Evolutionary conservation across 108 stramenopile genomes (phyloP).

Genomic region (Nitzschia inconspicua): DNA sequence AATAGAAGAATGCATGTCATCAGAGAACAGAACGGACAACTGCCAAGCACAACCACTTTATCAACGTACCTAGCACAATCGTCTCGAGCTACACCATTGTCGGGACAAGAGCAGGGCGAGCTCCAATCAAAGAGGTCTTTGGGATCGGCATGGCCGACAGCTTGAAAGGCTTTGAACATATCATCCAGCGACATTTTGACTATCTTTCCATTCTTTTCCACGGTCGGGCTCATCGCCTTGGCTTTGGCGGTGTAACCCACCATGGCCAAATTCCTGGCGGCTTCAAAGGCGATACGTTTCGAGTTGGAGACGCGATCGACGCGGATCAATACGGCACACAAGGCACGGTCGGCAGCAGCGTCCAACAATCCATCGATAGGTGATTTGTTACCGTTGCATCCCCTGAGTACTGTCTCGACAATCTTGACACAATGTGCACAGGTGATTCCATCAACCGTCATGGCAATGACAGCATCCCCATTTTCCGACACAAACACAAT

Average conservation of each 20-base stretch:
- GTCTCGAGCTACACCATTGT: constrained; percentile 70
- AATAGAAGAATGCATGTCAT: not conserved
- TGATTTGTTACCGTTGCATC: constrained; percentile 80
- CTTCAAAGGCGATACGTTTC: constrained; percentile 75
- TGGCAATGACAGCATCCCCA: constrained; percentile 74
- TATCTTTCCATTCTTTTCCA: constrained; percentile 30
- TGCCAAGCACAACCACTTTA: too few species aligned
- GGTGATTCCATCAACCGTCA: constrained; percentile 82
- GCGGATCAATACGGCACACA: constrained; percentile 60
- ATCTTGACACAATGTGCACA: constrained; percentile 90
- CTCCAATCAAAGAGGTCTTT: constrained; percentile 71
- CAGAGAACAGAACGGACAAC: not conserved
- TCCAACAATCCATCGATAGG: constrained; percentile 84
- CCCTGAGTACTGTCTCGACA: constrained; percentile 86
- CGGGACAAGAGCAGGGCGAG: constrained; percentile 72
- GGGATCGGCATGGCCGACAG: constrained; percentile 36
- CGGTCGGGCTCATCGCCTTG: constrained; percentile 44
- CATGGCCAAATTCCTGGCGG: constrained; percentile 77
- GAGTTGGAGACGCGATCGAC: constrained; percentile 57
- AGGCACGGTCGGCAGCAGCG: constrained; percentile 72
- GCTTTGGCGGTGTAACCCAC: constrained; percentile 83
- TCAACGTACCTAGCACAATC: constrained; percentile 74
- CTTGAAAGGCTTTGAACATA: constrained; percentile 52
- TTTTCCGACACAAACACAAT: constrained; percentile 60
- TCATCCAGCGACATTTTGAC: constrained; percentile 34